Percentiles rank a stretch among this genome's conserved stretches.
Conservation (phyloP, 2,329 filamentous ascomycete species). For the Colletotrichum gigasporum region DNA sequence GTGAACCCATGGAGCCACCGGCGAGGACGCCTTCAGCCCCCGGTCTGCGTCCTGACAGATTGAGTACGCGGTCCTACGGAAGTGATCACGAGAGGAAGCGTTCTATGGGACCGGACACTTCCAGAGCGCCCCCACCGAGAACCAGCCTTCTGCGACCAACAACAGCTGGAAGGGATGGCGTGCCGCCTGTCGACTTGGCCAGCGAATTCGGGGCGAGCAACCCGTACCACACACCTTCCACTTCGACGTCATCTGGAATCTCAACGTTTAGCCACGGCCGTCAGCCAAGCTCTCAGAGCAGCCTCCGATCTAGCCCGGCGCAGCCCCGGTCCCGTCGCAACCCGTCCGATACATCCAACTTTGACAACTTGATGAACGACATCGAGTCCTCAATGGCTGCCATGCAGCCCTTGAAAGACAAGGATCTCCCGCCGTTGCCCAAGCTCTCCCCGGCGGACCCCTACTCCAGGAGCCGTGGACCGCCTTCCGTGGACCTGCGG, state of each 20-base stretch:
- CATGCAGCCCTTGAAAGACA: conserved; percentile 42
- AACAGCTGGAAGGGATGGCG: conserved; percentile 48
- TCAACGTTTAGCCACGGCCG: conserved; percentile 68
- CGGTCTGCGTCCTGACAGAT: conserved; percentile 50
- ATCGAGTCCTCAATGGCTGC: conserved; percentile 61
- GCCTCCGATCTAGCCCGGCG: conserved; percentile 66
- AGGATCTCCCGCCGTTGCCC: conserved; percentile 35
- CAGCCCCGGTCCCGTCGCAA: conserved; percentile 48
- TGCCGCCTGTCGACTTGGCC: conserved; percentile 63
- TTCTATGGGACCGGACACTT: conserved; percentile 59
- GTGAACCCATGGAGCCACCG: conserved; percentile 47
- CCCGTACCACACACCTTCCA: conserved; percentile 70
- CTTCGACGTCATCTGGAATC: conserved; percentile 72
- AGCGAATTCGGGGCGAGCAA: conserved; percentile 70
- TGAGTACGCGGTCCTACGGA: conserved; percentile 38
- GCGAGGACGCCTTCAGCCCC: conserved; percentile 59
- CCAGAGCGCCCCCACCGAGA: conserved; percentile 62
- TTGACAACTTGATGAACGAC: conserved; percentile 65
- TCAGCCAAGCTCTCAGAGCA: conserved; percentile 68
- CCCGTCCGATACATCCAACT: conserved; percentile 53
- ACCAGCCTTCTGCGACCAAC: conserved; percentile 56
- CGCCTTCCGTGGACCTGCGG: conserved; percentile 36
- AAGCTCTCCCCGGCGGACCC: conserved; percentile 33
- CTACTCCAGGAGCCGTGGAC: conserved; percentile 16
- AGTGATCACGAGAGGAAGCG: conserved; percentile 44